Evolutionary conservation across 192 early-diverging fungal genomes (phyloP).

Genomic region (Coemansia sp.): DNA sequence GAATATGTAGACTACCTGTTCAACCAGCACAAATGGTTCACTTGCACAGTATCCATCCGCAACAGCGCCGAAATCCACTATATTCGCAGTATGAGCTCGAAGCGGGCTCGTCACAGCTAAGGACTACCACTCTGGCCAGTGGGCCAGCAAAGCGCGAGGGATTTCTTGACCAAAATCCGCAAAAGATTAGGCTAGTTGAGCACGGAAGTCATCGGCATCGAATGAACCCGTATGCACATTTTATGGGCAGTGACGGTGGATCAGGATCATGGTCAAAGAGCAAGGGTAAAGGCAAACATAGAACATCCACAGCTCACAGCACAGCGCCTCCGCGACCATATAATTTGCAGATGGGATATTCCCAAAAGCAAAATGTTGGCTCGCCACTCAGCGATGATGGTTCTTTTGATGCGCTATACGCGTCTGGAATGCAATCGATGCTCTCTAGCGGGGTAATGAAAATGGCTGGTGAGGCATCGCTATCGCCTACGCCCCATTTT

Average conservation of each 20-base stretch:
- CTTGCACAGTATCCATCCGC: conserved; percentile 3
- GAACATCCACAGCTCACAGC: not conserved
- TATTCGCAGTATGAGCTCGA: conserved; percentile 1
- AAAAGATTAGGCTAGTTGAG: conserved; percentile 15
- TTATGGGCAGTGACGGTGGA: not conserved
- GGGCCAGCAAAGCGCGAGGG: conserved; percentile 17
- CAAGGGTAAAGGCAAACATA: not conserved
- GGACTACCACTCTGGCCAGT: not conserved
- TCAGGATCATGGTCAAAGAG: not conserved
- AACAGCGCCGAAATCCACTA: conserved; percentile 1
- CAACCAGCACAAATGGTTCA: conserved; percentile 10
- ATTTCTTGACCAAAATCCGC: conserved; percentile 19
- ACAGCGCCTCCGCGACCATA: not conserved
- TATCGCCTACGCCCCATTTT: not conserved
- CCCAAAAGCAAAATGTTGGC: not conserved
- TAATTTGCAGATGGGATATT: not conserved
- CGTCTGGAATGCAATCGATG: conserved; percentile 13
- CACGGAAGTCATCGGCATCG: conserved; percentile 6
- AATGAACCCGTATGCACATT: not conserved
- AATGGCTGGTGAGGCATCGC: not conserved
- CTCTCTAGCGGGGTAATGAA: conserved; percentile 9
- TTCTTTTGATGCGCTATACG: not conserved
- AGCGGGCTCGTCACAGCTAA: not conserved
- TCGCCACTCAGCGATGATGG: not conserved
- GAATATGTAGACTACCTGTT: conserved; percentile 3